Evolutionary conservation across 2,329 filamentous ascomycete genomes (phyloP).

Genomic region (Nemania abortiva): DNA sequence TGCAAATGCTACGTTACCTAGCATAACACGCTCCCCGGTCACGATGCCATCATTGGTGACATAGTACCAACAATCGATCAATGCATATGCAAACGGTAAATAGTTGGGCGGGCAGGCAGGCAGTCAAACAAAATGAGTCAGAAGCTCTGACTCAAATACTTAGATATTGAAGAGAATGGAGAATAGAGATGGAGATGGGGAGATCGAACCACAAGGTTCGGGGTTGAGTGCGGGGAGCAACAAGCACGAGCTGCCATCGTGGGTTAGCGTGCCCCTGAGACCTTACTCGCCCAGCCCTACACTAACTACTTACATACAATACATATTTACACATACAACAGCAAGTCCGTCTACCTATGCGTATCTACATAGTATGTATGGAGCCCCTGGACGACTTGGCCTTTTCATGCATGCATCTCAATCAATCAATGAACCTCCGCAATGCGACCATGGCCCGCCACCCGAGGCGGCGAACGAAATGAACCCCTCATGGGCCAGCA

Average conservation of each 20-base stretch:
- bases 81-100: background rate
- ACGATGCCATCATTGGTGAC: background rate
- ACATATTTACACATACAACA: too few relatives aligned
- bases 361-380: background rate
- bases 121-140: background rate
- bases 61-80: background rate
- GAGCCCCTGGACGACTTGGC: conserved; percentile 13
- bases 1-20: conserved; percentile 4
- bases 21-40: background rate
- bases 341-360: background rate
- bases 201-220: background rate
- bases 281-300: background rate
- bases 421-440: conserved; percentile 29
- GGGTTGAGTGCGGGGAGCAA: conserved; percentile 12
- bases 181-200: background rate
- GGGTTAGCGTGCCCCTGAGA: conserved; percentile 26
- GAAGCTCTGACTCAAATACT: background rate
- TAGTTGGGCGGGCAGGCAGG: too few relatives aligned
- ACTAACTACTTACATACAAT: background rate
- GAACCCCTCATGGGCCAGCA: conserved; percentile 29
- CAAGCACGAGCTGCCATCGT: conserved; percentile 12
- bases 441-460: conserved; percentile 32
- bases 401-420: conserved; percentile 5
- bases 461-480: conserved; percentile 7
- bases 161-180: background rate